Base-by-base conservation (phyloP, 352 stramenopile species). In the Pythium dissimile region DNA sequence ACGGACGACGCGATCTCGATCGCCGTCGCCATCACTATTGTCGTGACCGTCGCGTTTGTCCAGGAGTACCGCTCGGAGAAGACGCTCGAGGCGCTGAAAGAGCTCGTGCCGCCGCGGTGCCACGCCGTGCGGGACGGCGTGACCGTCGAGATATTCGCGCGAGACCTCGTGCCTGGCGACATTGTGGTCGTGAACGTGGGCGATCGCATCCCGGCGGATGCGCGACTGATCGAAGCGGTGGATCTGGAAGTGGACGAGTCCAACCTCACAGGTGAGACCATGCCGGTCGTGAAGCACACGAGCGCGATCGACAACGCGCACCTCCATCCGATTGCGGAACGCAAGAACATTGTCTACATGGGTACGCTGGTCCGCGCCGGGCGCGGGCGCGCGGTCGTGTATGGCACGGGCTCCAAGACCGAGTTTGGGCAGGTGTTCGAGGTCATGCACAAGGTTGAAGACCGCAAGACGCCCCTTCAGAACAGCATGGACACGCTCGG, bases 371-470 rank as follows among this genome's bases (percentile, higher is more conserved):
- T 99, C 24, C 94, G 88, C 30, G 77, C 74, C 15, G 97, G 97
- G 5, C 80, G 92, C 21, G 96, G 86, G n/a, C 80, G 87, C 53
- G 96, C 92, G 10, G 69, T 99, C 1, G 96, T 99, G 13, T 80
- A 97, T 44, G 85, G 88, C 15, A 98, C 95, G n/a, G 97, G 96
- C 24, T 72, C 86, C 21, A 67, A 77, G 28, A 99, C 96, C 8
- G 96, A 99, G 75, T 98, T 99, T 69, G 97, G 97, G 6, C 87
- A 93, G 41, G 94, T 98, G 6, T 97, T 98, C 63, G 77, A 96
- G 38, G 92, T 98, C 47, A 88, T 99, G 61, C 80, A 94, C 49
- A 86, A 89, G 16, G 88, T 99, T 9, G 93, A 98, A 61, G 83
- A 86, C 32, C 79, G 90, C 38, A 97, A 98, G 68, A 98, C 93